Evolutionary conservation across 2,329 filamentous ascomycete genomes (phyloP).

Genomic region (Aspergillus ibericus): DNA sequence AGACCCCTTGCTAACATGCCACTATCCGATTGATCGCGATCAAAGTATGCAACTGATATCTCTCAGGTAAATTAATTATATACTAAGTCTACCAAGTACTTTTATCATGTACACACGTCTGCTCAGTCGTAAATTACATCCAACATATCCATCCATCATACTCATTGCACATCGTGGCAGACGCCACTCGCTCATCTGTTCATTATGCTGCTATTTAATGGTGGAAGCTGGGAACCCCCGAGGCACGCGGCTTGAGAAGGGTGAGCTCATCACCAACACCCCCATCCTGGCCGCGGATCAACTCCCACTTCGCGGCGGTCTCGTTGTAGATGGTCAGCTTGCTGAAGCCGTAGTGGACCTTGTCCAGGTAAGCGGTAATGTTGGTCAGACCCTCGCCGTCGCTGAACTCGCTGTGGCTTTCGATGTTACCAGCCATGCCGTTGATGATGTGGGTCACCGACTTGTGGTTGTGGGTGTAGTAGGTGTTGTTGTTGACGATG

Average conservation of each 20-base stretch:
- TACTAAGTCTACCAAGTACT: not conserved
- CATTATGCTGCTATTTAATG: too few relatives aligned
- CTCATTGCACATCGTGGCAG: not conserved
- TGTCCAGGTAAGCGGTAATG: slow-evolving; percentile 49
- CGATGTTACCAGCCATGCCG: slow-evolving; percentile 56
- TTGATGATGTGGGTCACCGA: slow-evolving; percentile 55
- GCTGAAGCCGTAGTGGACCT: slow-evolving; percentile 51
- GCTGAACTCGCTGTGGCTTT: slow-evolving; percentile 48
- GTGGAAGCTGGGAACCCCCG: not conserved
- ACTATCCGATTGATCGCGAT: too few relatives aligned
- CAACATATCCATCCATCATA: not conserved
- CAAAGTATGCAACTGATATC: too few relatives aligned
- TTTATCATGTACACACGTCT: not conserved
- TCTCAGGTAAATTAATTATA: not conserved
- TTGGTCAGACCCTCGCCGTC: slow-evolving; percentile 35
- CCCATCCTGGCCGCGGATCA: slow-evolving; percentile 45
- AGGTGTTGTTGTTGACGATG: slow-evolving; percentile 52
- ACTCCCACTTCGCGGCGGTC: slow-evolving; percentile 47
- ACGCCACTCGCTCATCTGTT: too few relatives aligned
- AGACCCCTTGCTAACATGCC: too few relatives aligned
- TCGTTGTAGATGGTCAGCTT: slow-evolving; percentile 47
- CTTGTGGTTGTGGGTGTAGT: slow-evolving; percentile 48
- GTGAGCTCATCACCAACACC: slow-evolving; percentile 41
- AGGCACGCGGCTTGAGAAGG: slow-evolving; percentile 29
- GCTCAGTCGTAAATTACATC: not conserved